Conservation (phyloP, 805 yeast genomes). For the Sugiyamaella mastotermitis region DNA sequence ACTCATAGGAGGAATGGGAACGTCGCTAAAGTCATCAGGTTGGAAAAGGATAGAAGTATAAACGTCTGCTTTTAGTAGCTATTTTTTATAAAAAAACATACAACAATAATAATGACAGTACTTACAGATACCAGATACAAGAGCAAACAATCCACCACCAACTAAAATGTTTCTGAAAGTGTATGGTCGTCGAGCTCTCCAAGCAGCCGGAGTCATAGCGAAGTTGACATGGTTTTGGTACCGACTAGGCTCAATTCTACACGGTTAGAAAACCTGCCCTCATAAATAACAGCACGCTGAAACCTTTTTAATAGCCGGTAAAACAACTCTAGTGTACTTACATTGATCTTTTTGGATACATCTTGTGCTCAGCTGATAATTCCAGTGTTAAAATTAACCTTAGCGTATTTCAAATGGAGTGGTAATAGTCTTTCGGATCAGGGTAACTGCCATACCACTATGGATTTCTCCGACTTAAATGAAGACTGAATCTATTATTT, state of each 20-base stretch:
- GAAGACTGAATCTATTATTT: too few species aligned
- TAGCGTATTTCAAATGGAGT: too few species aligned
- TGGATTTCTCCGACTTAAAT: too few species aligned
- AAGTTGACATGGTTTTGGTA: conserved; percentile 63
- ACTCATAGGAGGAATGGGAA: conserved; percentile 89
- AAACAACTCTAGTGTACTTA: background rate
- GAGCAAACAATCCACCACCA: conserved; percentile 51
- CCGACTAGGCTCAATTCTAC: conserved; percentile 32
- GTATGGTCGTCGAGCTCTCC: conserved; percentile 83
- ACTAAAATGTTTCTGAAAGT: conserved; percentile 70
- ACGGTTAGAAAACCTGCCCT: background rate
- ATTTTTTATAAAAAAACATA: conserved; percentile 4
- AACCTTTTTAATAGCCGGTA: too few species aligned
- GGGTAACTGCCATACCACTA: too few species aligned
- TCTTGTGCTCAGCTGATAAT: too few species aligned
- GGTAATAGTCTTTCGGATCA: too few species aligned
- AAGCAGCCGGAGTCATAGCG: conserved; percentile 90
- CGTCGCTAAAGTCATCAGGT: conserved; percentile 71
- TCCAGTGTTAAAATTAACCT: too few species aligned
- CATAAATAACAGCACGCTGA: too few species aligned
- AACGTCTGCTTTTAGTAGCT: conserved; percentile 13
- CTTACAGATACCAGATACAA: conserved; percentile 62
- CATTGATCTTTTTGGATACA: too few species aligned
- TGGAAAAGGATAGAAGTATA: conserved; percentile 42
- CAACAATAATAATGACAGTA: conserved; percentile 17